Evolutionary conservation across 768 basidiomycete species (phyloP), one percentile per base, ranked within the genome.

Genomic region (Atractiella rhizophila): DNA sequence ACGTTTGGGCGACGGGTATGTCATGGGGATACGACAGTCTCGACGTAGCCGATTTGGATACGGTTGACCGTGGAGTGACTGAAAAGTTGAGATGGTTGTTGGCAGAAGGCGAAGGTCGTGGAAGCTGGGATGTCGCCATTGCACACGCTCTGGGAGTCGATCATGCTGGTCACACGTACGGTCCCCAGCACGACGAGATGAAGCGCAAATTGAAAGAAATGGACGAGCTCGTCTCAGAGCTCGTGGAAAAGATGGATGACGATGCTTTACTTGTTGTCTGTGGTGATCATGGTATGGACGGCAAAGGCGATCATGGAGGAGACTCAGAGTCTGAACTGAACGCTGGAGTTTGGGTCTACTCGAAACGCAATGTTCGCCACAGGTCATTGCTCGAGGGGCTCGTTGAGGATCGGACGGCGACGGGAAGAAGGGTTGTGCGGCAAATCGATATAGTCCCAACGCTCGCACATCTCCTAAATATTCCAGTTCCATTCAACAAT

Each of bases 281-380:
- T 1, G 91, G 91, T 1, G 88, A 98, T 55, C 91, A 96, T 52
- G 91, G 91, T 0, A 96, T 98, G 91, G 85, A 94, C 52, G 64
- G 68, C 29, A 68, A 76, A 18, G 91, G 91, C 2, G 86, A 98
- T 51, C 88, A 96, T 50, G 91, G 91, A 0, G 88, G 91, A 1
- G 91, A 94, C 51, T 74, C 75, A 1, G 62, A 64, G 4, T 67
- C 76, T 23, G 88, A 98, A 55, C 81, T 82, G 0, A 74, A 77
- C 10, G 65, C 82, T 1, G 83, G 68, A 0, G 59, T 88, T 28
- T 96, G 88, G 88, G 62, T 96, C 32, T 98, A 91, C 60, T 51
- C 50, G 27, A 48, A 23, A 8, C 43, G 28, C 4, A 32, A 27
- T 8, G 21, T 24, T 13, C 10, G 33, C 20, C 3, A n/a, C 40